A percentile compares a stretch with the other conserved stretches of the same genome.
Evolutionary conservation across 169 alveolate species (phyloP).

Genomic region (Cryptosporidium sp.): DNA sequence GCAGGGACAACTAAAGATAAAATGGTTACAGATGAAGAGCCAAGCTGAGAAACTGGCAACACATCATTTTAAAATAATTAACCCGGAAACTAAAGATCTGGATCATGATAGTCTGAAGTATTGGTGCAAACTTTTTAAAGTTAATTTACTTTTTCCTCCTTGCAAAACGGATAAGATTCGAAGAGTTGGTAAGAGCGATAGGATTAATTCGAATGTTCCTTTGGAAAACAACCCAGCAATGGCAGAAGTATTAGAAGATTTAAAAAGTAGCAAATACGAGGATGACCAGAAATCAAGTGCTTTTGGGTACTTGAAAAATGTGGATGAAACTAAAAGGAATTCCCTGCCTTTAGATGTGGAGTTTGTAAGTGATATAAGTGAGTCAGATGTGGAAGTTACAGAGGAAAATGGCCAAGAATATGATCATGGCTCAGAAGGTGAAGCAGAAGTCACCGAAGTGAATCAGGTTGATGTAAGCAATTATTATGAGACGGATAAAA

Average conservation of each 20-base stretch:
- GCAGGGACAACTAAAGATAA: slow-evolving; percentile 47
- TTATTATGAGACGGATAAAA: not conserved
- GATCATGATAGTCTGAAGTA: slow-evolving; percentile 7
- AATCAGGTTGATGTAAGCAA: not conserved
- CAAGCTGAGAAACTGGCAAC: slow-evolving; percentile 72
- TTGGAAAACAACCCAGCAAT: not conserved
- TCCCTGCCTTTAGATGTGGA: slow-evolving; percentile 50
- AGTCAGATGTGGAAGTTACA: not conserved
- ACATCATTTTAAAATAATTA: slow-evolving; percentile 50
- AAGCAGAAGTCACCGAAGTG: not conserved
- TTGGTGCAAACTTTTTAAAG: slow-evolving; percentile 33
- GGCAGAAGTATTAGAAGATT: not conserved
- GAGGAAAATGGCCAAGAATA: not conserved
- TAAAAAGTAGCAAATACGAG: not conserved
- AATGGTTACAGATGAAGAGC: slow-evolving; percentile 45
- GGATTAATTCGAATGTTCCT: not conserved
- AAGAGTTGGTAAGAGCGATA: not conserved
- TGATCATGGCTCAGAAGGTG: too few relatives aligned
- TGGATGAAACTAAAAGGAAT: not conserved
- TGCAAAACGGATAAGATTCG: not conserved
- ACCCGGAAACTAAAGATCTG: slow-evolving; percentile 47
- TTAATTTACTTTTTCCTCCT: slow-evolving; percentile 44
- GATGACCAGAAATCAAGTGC: not conserved
- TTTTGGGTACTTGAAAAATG: not conserved
- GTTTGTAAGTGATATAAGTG: slow-evolving; percentile 19